Base-by-base conservation (phyloP, 2,329 filamentous ascomycete species). In the Sarocladium oryzae region DNA sequence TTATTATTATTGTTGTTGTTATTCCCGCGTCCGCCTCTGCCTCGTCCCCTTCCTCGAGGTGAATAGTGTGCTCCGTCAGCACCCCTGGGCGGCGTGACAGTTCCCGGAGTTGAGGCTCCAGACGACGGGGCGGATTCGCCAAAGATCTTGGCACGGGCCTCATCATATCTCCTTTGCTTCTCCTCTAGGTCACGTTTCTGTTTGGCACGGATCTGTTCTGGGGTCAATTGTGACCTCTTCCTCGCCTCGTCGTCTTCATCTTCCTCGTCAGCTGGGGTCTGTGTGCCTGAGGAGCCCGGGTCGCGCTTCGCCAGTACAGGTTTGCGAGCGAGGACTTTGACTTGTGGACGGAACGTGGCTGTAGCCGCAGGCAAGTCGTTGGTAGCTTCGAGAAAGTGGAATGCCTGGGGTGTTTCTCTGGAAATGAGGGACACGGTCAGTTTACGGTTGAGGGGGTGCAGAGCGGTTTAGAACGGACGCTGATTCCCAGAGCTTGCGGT, bases 101-200 rank as follows among this genome's bases (percentile, higher is more conserved):
- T 79, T 9, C 81, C 81, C 0, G 84, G 81, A 3, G 82, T 82
- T 3, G 83, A 84, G 7, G 76, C 73, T 1, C 82, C 79, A 0
- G 84, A 78, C 7, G 72, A 73, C 9, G 72, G 67, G 30, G 67
- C 72, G 9, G 72, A 70, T 30, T 80, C 82, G 18, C 90, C 90
- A 66, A 96, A 92, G 51, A 96, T 85, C 64, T 90, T 86, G 60
- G 92, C 89, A 26, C 92, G 79, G 5, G 85, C 88, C 70, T 96
- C 90, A 55, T 95, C 88, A 65, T 96, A 96, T 54, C 87, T 86
- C 52, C 84, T 84, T 71, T 95, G 88, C 72, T 93, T 96, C 70
- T 95, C 90, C 63, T 95, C 90, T 9, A 84, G 80, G 59, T 95
- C 89, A 46, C 80, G 78, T 64, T 89, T 82, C 50, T 91, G 88